These are phyloP conservation scores for Trichoderma breve DNA, from an alignment of 2,329 filamentous ascomycete genomes.

Conservation along the genomic window DNA sequence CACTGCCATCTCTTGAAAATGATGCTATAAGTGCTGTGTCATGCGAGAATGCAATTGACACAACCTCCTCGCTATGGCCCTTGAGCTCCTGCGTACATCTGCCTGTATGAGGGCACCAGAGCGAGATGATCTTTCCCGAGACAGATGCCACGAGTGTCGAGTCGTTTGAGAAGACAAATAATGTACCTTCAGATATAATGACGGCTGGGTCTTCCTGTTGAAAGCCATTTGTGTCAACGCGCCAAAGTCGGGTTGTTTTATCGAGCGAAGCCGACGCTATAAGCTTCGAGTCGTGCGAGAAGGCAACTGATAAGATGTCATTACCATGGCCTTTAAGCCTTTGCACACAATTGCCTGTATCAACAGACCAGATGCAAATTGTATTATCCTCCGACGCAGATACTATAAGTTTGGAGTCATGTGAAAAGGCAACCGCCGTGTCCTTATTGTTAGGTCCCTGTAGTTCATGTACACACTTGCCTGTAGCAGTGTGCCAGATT, in stretches of 20 bases:
- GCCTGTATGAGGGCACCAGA: not conserved
- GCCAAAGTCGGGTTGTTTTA: not conserved
- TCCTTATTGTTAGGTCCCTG: accelerated
- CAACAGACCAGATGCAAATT: not conserved
- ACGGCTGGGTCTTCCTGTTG: not conserved
- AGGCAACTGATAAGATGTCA: too few relatives aligned
- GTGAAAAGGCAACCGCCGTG: not conserved
- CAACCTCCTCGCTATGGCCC: not conserved
- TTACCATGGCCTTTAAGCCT: not conserved
- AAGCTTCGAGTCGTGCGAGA: not conserved
- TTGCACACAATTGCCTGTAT: not conserved
- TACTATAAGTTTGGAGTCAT: not conserved
- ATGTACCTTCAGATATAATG: not conserved
- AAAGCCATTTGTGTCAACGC: not conserved
- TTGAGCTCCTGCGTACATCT: not conserved
- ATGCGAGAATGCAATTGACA: not conserved
- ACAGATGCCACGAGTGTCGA: not conserved
- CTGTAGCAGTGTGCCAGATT: not conserved
- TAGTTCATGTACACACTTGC: not conserved
- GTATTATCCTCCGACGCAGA: accelerated
- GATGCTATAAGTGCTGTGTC: not conserved
- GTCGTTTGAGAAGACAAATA: not conserved
- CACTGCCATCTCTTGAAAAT: not conserved
- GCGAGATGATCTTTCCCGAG: not conserved
- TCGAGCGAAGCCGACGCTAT: not conserved